phyloP scores from a whole-genome alignment of 108 stramenopile genomes.

The Nitzschia sp. region DNA sequence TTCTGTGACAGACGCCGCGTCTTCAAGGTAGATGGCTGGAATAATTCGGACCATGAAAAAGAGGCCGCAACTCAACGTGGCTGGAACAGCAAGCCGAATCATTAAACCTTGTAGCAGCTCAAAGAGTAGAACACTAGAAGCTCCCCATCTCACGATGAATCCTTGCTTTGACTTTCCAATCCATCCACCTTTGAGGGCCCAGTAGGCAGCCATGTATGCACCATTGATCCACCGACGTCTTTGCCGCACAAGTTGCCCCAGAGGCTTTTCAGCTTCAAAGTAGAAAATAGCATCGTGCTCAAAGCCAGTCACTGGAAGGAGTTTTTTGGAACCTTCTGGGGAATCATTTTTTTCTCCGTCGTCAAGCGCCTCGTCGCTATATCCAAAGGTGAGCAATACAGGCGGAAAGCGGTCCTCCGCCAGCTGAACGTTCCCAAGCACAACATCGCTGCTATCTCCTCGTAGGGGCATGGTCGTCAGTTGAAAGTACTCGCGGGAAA shows the following conservation, averaged over 20 bases:
- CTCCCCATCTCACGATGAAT: too few species aligned
- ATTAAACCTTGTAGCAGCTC: too few species aligned
- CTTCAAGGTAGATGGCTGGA: too few species aligned
- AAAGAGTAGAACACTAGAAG: too few species aligned
- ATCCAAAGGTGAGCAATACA: too few species aligned
- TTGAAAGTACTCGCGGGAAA: not conserved
- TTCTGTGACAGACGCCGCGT: too few species aligned
- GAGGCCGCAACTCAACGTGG: too few species aligned
- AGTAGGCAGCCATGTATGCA: not conserved
- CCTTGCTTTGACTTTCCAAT: too few species aligned
- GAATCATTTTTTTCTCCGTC: not conserved
- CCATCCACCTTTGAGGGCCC: not conserved
- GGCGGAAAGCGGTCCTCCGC: slow-evolving; percentile 4
- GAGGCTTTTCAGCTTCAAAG: slow-evolving; percentile 4
- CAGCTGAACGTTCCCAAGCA: not conserved
- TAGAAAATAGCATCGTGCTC: not conserved
- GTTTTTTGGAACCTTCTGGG: not conserved
- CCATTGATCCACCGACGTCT: slow-evolving; percentile 2
- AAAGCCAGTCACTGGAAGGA: not conserved
- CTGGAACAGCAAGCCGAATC: too few species aligned
- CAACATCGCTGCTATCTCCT: not conserved
- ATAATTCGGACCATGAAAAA: too few species aligned
- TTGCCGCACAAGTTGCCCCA: not conserved
- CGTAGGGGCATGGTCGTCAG: not conserved
- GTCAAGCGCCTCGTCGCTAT: not conserved